These are phyloP conservation scores for Acorus calamus DNA, from an alignment of 106 monocot species.

Conservation along the genomic window DNA sequence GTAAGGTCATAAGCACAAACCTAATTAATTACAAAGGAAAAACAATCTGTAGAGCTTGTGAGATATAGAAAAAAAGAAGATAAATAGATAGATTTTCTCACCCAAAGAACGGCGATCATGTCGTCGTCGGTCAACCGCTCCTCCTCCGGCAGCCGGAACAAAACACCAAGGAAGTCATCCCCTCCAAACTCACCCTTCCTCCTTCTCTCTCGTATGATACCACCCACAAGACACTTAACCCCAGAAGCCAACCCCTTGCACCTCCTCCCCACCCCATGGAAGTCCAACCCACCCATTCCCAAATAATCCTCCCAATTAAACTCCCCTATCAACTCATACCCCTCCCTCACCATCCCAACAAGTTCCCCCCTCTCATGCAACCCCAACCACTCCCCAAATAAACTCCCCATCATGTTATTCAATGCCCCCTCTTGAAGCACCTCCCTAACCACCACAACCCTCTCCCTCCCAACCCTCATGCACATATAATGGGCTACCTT, in stretches of 20 bases:
- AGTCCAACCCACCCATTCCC: slow-evolving; percentile 24
- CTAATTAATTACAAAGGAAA: neutral
- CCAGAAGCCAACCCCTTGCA: slow-evolving; percentile 21
- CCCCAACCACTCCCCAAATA: slow-evolving; percentile 25
- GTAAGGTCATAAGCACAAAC: too few relatives aligned
- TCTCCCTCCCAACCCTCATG: slow-evolving; percentile 7
- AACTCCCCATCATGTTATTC: slow-evolving; percentile 37
- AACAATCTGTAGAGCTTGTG: neutral
- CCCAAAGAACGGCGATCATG: slow-evolving; percentile 50
- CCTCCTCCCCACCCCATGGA: slow-evolving; percentile 31
- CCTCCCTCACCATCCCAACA: slow-evolving; percentile 36
- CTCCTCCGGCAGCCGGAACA: slow-evolving; percentile 27
- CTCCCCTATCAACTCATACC: slow-evolving; percentile 38
- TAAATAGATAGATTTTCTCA: slow-evolving; percentile 10
- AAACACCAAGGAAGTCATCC: slow-evolving; percentile 35
- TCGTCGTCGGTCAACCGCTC: slow-evolving; percentile 32
- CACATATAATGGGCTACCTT: slow-evolving; percentile 20
- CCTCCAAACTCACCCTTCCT: neutral
- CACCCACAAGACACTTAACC: slow-evolving; percentile 32
- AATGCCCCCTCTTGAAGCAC: slow-evolving; percentile 28
- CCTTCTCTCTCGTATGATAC: slow-evolving; percentile 27
- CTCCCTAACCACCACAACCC: slow-evolving; percentile 25
- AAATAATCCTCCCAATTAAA: slow-evolving; percentile 39
- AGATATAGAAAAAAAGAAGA: neutral
- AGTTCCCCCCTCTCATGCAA: slow-evolving; percentile 11